A percentile compares a stretch with the other conserved stretches of the same genome.
These are phyloP conservation scores for Verticillium nubilum DNA, from an alignment of 2,329 filamentous ascomycete species.

Conservation along the genomic window DNA sequence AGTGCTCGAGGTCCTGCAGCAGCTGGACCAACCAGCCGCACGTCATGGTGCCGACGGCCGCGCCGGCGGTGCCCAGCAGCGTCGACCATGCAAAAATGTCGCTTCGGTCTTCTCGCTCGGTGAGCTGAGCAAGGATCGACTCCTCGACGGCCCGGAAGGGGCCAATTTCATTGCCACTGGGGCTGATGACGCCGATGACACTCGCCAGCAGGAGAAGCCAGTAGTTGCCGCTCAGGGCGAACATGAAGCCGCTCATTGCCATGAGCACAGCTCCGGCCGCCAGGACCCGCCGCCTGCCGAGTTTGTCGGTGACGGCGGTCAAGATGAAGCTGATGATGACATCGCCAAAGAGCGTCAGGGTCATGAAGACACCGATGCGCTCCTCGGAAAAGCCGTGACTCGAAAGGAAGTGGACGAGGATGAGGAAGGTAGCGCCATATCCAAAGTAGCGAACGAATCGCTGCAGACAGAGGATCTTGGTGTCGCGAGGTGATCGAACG, in stretches of 20 bases:
- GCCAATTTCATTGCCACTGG: constrained; percentile 58
- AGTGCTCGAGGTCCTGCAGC: constrained; percentile 35
- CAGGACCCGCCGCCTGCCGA: constrained; percentile 51
- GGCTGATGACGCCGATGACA: constrained; percentile 56
- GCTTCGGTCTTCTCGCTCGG: constrained; percentile 34
- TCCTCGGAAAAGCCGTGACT: constrained; percentile 43
- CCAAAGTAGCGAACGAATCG: constrained; percentile 59
- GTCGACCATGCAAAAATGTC: constrained; percentile 61
- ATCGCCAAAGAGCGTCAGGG: constrained; percentile 56
- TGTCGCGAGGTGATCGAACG: constrained; percentile 35
- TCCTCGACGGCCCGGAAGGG: constrained; percentile 60
- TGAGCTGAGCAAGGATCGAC: constrained; percentile 53
- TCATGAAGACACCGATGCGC: constrained; percentile 59
- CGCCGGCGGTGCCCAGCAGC: constrained; percentile 52
- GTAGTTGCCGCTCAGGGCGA: constrained; percentile 46
- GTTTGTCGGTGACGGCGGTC: constrained; percentile 51
- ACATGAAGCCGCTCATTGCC: constrained; percentile 48
- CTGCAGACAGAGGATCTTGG: constrained; percentile 52
- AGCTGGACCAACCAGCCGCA: constrained; percentile 55
- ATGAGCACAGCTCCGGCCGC: constrained; percentile 50
- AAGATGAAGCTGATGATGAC: constrained; percentile 52
- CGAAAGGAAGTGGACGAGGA: constrained; percentile 51
- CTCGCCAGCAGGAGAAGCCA: constrained; percentile 54
- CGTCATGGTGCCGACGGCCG: constrained; percentile 52
- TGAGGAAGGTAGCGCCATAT: constrained; percentile 53